Percentiles rank a stretch among this genome's conserved stretches.
These are phyloP conservation scores for Erigeron canadensis DNA, from an alignment of 129 eudicot genomes.

Conservation along the genomic window DNA sequence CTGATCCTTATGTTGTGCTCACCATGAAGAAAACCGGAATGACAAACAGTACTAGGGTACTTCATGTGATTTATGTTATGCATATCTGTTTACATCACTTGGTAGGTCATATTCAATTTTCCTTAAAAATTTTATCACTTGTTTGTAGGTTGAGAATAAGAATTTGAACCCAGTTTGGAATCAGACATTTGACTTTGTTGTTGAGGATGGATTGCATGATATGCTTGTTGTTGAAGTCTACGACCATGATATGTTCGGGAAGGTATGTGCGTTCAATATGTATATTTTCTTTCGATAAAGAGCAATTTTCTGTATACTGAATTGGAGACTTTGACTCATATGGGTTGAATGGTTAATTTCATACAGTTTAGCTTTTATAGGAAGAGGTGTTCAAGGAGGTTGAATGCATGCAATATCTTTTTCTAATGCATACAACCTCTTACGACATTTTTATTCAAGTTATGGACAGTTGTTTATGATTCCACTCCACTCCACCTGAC, in stretches of 20 bases:
- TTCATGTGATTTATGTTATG: background rate
- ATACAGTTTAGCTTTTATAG: too few species aligned
- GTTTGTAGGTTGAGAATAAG: conserved; percentile 77
- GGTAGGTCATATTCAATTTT: background rate
- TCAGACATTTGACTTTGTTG: conserved; percentile 95
- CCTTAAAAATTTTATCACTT: background rate
- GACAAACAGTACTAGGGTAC: conserved; percentile 84
- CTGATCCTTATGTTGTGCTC: conserved; percentile 84
- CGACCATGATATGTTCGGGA: conserved; percentile 97
- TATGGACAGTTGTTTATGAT: too few species aligned
- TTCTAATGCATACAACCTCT: too few species aligned
- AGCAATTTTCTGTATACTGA: background rate
- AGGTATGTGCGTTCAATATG: conserved; percentile 46
- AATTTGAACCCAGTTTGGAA: conserved; percentile 93
- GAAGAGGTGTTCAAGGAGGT: too few species aligned
- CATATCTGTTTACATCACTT: background rate
- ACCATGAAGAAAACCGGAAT: conserved; percentile 79
- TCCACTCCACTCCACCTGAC: too few species aligned
- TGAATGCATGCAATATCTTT: too few species aligned
- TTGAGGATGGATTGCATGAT: conserved; percentile 95
- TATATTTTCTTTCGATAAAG: background rate
- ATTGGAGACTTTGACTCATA: too few species aligned
- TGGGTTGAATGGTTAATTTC: too few species aligned
- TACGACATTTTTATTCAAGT: too few species aligned
- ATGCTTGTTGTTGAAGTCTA: conserved; percentile 86